Evolutionary conservation across 2,329 filamentous ascomycete genomes (phyloP).

Genomic region (Lachnellula cervina): DNA sequence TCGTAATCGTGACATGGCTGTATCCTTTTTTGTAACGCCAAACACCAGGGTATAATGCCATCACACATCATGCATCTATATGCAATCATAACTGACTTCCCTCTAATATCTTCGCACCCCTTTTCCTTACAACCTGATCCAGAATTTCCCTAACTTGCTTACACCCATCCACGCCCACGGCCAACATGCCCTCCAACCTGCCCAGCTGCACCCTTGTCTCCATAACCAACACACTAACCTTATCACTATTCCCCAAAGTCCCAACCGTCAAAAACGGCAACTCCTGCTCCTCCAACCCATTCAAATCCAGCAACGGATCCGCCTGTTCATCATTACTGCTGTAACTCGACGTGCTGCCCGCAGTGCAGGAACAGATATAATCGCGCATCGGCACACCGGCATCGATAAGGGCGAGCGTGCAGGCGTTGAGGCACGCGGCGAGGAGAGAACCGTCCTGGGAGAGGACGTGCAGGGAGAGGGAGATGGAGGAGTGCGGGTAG

Average conservation of each 20-base stretch:
- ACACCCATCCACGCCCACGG: constrained; percentile 87
- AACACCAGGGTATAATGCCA: constrained; percentile 23
- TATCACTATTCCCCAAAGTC: constrained; percentile 69
- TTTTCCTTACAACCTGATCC: constrained; percentile 71
- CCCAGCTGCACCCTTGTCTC: constrained; percentile 82
- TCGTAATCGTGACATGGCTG: not conserved
- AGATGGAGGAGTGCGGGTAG: constrained; percentile 83
- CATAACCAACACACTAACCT: constrained; percentile 74
- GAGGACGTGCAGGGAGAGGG: constrained; percentile 78
- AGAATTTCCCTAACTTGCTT: constrained; percentile 77
- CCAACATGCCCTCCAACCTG: constrained; percentile 86
- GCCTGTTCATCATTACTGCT: constrained; percentile 61
- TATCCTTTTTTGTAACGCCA: constrained; percentile 4
- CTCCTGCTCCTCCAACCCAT: constrained; percentile 77
- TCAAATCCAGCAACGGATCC: constrained; percentile 76
- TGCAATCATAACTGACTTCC: constrained; percentile 48
- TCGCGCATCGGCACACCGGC: constrained; percentile 94
- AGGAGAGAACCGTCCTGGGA: constrained; percentile 87
- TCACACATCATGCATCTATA: constrained; percentile 9
- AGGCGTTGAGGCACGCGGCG: constrained; percentile 84
- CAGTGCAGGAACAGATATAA: constrained; percentile 83
- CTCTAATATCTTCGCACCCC: constrained; percentile 59
- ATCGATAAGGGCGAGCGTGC: constrained; percentile 86
- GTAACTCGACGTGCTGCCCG: constrained; percentile 69
- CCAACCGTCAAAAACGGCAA: constrained; percentile 84